These are phyloP conservation scores for Lasiodiplodia theobromae DNA, from an alignment of 2,329 filamentous ascomycete genomes.

Conservation along the genomic window DNA sequence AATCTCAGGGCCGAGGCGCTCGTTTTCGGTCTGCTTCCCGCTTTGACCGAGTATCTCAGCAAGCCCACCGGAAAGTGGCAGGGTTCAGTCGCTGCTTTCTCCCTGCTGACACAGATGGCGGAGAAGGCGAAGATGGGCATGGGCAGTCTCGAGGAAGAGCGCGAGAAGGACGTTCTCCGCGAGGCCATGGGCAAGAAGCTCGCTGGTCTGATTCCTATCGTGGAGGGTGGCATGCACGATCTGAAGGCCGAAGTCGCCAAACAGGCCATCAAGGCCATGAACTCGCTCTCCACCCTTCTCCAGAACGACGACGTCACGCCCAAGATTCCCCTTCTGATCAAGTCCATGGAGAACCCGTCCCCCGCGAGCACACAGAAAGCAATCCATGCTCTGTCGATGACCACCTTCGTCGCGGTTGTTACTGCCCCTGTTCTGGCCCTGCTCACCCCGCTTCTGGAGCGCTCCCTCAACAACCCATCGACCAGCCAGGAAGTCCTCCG, in stretches of 20 bases:
- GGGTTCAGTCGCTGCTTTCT: constrained; percentile 85
- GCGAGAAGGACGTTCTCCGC: constrained; percentile 86
- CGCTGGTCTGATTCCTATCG: constrained; percentile 85
- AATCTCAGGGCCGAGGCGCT: constrained; percentile 82
- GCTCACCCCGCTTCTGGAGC: constrained; percentile 91
- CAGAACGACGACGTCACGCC: constrained; percentile 97
- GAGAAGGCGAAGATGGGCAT: constrained; percentile 89
- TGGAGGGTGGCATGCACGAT: constrained; percentile 95
- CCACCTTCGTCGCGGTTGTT: constrained; percentile 97
- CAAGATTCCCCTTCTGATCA: constrained; percentile 88
- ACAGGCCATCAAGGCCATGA: constrained; percentile 92
- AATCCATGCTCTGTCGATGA: constrained; percentile 94
- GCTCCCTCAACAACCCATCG: constrained; percentile 87
- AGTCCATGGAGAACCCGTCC: constrained; percentile 94
- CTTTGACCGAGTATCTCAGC: constrained; percentile 75
- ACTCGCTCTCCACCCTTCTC: constrained; percentile 83
- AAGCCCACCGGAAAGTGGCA: constrained; percentile 97
- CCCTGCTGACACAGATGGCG: constrained; percentile 89
- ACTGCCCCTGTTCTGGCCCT: constrained; percentile 94
- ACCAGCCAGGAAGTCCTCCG: constrained; percentile 94
- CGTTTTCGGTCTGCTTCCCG: constrained; percentile 81
- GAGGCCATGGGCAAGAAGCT: constrained; percentile 90
- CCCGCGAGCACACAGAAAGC: constrained; percentile 89
- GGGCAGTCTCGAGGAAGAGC: constrained; percentile 83
- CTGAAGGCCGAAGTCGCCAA: constrained; percentile 85